Base-by-base conservation (phyloP, 192 early-diverging fungal genomes). In the Coemansia pectinata region DNA sequence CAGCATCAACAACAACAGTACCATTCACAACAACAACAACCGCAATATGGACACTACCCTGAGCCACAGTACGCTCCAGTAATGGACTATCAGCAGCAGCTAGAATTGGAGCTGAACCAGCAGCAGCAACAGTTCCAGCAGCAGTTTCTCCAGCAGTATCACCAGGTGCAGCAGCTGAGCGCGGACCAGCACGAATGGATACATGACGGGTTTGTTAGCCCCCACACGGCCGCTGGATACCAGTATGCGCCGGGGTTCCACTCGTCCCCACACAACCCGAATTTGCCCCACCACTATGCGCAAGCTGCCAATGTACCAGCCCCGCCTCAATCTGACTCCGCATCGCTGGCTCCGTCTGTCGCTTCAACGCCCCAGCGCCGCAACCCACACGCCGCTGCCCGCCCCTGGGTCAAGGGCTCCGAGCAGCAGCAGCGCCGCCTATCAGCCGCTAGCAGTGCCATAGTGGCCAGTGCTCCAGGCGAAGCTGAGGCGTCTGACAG, bases 121-220 rank as follows among this genome's bases (percentile, higher is more conserved):
- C 78, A 81, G 53, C 78, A 81, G 63, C 78, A 75, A 31, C 77
- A 79, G 62, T 79, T 79, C 41, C 77, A 74, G 67, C 78, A 80
- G 60, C 78, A 80, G 59, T 75, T 69, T 48, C 64, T 81, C 8
- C 63, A 76, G 45, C 78, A 81, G 67, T 76, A 81, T 39, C 78
- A 41, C 36, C 78, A 75, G 17, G 61, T 78, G 45, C 76, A 78
- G 67, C 66, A 61, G n/a, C 67, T 70, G 36, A 61, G 36, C 34
- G 36, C 62, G 1, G 42, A 48, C 47, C 58, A 62, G 58, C 66
- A 71, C 40, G 72, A 60, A 34, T 75, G 73, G 70, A 65, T 74
- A 7, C 69, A 80, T 59, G 78, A 80, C 57, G 78, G 72, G 3
- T 80, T 80, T 69, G 44, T 57, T 23, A 67, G 66, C 58, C 77